phyloP scores from a whole-genome alignment of 768 basidiomycete genomes.

The Xerocomellus intermedius region DNA sequence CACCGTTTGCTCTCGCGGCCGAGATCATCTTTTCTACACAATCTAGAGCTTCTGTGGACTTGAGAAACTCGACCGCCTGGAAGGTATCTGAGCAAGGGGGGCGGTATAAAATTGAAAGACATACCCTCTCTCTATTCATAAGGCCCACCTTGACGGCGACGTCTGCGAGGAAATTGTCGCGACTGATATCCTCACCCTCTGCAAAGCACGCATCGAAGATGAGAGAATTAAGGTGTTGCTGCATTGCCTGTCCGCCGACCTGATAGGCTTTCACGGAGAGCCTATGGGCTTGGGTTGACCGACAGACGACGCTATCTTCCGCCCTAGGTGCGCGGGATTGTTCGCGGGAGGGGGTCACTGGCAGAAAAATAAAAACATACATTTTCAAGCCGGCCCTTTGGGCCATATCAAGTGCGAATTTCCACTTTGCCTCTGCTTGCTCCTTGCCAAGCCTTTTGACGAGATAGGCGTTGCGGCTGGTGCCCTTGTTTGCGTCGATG shows the following conservation, averaged over 20 bases:
- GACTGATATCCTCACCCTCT: conserved; percentile 39
- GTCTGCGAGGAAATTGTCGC: conserved; percentile 33
- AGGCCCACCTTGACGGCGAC: conserved; percentile 41
- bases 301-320: conserved; percentile 39
- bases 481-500: conserved; percentile 19
- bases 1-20: conserved; percentile 42
- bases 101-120: conserved; percentile 1
- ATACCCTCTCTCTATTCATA: conserved; percentile 38
- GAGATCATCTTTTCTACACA: conserved; percentile 42
- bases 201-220: conserved; percentile 44
- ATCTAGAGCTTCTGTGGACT: conserved; percentile 37
- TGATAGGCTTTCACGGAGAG: conserved; percentile 44
- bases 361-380: conserved; percentile 11
- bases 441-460: conserved; percentile 29
- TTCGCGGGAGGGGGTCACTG: neutral
- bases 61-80: conserved; percentile 43
- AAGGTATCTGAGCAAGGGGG: neutral
- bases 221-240: conserved; percentile 35
- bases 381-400: conserved; percentile 27
- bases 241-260: conserved; percentile 40
- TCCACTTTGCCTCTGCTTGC: conserved; percentile 26
- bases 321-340: conserved; percentile 22
- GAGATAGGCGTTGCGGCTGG: conserved; percentile 24
- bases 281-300: conserved; percentile 43
- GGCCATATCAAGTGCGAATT: conserved; percentile 29